Conservation (phyloP, 495 filamentous ascomycete species). For the Penicillium malachiteum region DNA sequence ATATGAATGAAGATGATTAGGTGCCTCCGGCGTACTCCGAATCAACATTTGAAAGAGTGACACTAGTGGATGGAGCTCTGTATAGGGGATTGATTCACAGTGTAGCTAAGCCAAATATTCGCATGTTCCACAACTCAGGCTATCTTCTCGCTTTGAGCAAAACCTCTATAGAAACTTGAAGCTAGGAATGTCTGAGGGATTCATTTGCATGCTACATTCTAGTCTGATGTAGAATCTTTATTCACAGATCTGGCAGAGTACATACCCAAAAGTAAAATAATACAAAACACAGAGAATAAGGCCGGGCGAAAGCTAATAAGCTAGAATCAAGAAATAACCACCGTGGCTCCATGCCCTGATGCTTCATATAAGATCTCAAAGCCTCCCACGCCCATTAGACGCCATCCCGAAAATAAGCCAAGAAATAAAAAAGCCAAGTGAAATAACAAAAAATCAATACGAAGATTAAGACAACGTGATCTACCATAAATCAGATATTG, state of each 20-base stretch:
- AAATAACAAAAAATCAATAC: background rate
- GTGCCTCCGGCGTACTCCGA: no score
- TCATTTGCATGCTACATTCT: background rate
- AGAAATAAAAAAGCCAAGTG: constrained; percentile 11
- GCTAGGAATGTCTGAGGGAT: background rate
- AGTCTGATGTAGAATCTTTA: constrained; percentile 4
- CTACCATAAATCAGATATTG: background rate
- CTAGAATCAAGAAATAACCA: constrained; percentile 3
- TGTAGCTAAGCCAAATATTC: no score
- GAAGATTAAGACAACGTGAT: background rate
- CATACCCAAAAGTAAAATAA: constrained; percentile 3
- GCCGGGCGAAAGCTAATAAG: constrained; percentile 3
- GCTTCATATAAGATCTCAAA: constrained; percentile 11
- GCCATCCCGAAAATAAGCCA: constrained; percentile 4
- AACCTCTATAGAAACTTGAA: no score
- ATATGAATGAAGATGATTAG: no score
- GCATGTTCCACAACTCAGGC: no score
- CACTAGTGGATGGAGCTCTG: no score
- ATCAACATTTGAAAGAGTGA: no score
- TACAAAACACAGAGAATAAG: constrained; percentile 8
- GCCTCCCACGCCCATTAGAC: constrained; percentile 3
- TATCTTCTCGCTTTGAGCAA: no score
- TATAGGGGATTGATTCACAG: no score
- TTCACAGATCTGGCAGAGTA: constrained; percentile 2
- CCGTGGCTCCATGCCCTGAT: constrained; percentile 15